Percentiles rank a stretch among this genome's conserved stretches.
phyloP scores from a whole-genome alignment of 2,329 filamentous ascomycete genomes.

The Dactylellina parvicollis region DNA sequence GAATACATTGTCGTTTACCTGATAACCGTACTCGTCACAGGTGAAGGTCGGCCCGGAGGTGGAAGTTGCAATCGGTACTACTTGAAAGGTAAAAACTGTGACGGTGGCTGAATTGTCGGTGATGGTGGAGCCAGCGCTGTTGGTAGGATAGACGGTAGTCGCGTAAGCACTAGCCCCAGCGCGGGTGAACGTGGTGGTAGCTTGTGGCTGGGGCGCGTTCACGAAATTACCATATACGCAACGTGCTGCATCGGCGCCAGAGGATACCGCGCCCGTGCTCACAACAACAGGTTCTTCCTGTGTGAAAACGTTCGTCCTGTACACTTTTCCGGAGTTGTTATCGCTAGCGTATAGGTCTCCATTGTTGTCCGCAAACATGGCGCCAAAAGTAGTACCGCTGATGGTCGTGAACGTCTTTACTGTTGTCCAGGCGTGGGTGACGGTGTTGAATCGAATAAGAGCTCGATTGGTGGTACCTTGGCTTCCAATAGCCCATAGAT shows the following conservation, averaged over 20 bases:
- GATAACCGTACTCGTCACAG: conserved; percentile 6
- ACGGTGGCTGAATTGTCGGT: background rate
- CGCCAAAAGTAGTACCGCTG: background rate
- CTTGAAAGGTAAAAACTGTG: background rate
- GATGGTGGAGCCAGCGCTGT: background rate
- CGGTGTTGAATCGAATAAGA: background rate
- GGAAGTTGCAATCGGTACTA: background rate
- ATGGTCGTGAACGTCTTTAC: background rate
- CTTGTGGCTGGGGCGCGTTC: too few species aligned
- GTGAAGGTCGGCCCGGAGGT: background rate
- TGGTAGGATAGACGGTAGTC: background rate
- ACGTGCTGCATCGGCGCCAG: background rate
- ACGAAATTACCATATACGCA: too few species aligned
- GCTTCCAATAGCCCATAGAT: background rate
- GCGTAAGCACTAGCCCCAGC: background rate
- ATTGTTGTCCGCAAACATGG: conserved; percentile 2
- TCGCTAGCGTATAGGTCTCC: background rate
- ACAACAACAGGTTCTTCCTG: background rate
- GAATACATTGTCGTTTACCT: background rate
- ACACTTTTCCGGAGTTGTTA: background rate
- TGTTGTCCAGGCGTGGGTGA: background rate
- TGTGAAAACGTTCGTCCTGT: background rate
- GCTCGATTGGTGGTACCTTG: background rate
- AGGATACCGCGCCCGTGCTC: background rate
- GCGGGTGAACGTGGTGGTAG: background rate